These are phyloP conservation scores for Septoria petroselini DNA, from an alignment of 2,329 filamentous ascomycete species.

Conservation along the genomic window DNA sequence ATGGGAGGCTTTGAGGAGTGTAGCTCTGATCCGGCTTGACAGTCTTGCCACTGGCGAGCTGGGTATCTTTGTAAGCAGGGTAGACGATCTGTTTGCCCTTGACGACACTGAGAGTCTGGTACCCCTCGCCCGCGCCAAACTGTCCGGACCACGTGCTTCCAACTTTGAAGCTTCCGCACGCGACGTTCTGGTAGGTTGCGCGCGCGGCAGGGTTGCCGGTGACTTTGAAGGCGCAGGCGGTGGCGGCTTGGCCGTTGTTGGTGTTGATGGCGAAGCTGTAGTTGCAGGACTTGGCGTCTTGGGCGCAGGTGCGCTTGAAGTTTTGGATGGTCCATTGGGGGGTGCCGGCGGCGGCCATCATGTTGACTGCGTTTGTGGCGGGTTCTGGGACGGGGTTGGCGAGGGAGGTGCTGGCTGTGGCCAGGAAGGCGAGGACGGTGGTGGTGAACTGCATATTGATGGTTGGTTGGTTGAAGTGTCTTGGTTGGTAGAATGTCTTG, in stretches of 20 bases:
- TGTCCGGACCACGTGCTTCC: slow-evolving; percentile 24
- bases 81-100: slow-evolving; percentile 21
- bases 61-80: slow-evolving; percentile 25
- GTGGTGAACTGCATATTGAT: slow-evolving; percentile 27
- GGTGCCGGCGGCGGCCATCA: slow-evolving; percentile 20
- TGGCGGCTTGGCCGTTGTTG: slow-evolving; percentile 19
- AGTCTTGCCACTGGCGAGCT: slow-evolving; percentile 19
- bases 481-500: slow-evolving; percentile 6
- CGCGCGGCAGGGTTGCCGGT: slow-evolving; percentile 20
- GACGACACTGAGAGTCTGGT: slow-evolving; percentile 25
- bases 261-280: slow-evolving; percentile 26
- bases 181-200: slow-evolving; percentile 20
- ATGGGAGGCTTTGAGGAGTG: slow-evolving; percentile 26
- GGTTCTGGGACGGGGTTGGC: slow-evolving; percentile 16
- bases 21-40: slow-evolving; percentile 30
- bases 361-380: slow-evolving; percentile 11
- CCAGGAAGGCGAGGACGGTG: slow-evolving; percentile 20
- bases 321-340: slow-evolving; percentile 24
- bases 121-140: slow-evolving; percentile 24
- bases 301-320: slow-evolving; percentile 25
- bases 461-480: background rate
- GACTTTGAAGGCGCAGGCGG: slow-evolving; percentile 22
- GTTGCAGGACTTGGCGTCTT: slow-evolving; percentile 18
- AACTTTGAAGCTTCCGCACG: slow-evolving; percentile 25
- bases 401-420: slow-evolving; percentile 19